A percentile compares a stretch with the other conserved stretches of the same genome.
Evolutionary conservation across 1,284 basidiomycete genomes (phyloP).

Genomic region (Ceratobasidium sp.): DNA sequence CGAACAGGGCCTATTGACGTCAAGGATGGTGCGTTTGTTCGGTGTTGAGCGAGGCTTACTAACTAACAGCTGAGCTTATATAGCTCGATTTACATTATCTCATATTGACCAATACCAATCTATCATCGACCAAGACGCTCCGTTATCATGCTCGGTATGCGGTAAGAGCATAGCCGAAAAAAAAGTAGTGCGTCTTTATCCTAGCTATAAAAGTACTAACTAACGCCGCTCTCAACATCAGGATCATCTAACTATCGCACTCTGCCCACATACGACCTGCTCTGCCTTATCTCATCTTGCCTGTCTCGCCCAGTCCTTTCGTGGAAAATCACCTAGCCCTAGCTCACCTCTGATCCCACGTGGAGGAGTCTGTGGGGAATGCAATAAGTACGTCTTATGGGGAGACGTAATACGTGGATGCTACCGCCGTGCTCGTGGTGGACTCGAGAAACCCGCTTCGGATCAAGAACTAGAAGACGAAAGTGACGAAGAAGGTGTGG

Average conservation of each 20-base stretch:
- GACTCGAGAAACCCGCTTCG: conserved; percentile 51
- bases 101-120: conserved; percentile 70
- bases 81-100: conserved; percentile 67
- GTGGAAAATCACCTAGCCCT: conserved; percentile 52
- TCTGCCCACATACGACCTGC: conserved; percentile 70
- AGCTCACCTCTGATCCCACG: conserved; percentile 69
- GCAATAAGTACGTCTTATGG: conserved; percentile 73
- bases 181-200: conserved; percentile 61
- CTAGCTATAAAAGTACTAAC: not conserved
- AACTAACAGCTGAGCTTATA: conserved; percentile 46
- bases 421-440: conserved; percentile 69
- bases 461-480: conserved; percentile 49
- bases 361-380: conserved; percentile 72
- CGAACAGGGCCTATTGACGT: conserved; percentile 73
- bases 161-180: conserved; percentile 61
- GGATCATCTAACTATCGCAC: conserved; percentile 68
- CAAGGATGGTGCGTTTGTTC: conserved; percentile 67
- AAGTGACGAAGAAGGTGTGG: conserved; percentile 39
- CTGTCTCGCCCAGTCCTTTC: conserved; percentile 71
- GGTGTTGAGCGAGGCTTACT: conserved; percentile 13
- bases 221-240: conserved; percentile 54
- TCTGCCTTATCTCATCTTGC: conserved; percentile 72
- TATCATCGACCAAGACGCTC: conserved; percentile 58
- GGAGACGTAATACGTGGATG: conserved; percentile 79
- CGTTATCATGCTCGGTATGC: conserved; percentile 70